Evolutionary conservation across 768 basidiomycete species (phyloP).

Genomic region (Lentinula detonsa): DNA sequence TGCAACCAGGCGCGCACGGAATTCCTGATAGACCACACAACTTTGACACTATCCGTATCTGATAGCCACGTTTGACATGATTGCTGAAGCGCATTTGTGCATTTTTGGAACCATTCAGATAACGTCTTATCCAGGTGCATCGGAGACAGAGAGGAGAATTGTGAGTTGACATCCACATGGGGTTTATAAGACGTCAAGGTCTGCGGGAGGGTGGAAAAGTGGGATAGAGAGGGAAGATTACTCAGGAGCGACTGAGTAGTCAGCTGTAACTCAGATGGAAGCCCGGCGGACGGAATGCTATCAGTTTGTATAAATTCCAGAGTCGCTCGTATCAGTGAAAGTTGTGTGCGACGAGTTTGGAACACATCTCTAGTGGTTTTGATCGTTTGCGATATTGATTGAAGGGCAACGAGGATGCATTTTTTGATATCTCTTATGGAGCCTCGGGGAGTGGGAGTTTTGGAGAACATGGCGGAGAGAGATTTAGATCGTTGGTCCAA

Average conservation of each 20-base stretch:
- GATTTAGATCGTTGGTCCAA: slow-evolving; percentile 66
- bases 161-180: slow-evolving; percentile 67
- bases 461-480: slow-evolving; percentile 38
- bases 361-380: slow-evolving; percentile 54
- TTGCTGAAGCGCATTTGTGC: slow-evolving; percentile 35
- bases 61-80: slow-evolving; percentile 53
- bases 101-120: slow-evolving; percentile 58
- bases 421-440: slow-evolving; percentile 48
- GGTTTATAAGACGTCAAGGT: slow-evolving; percentile 77
- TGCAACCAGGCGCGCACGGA: slow-evolving; percentile 42
- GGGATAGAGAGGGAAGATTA: slow-evolving; percentile 75
- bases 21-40: slow-evolving; percentile 66
- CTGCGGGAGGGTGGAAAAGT: slow-evolving; percentile 70
- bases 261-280: slow-evolving; percentile 51
- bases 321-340: slow-evolving; percentile 50
- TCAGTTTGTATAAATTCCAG: slow-evolving; percentile 61
- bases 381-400: slow-evolving; percentile 54
- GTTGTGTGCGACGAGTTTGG: slow-evolving; percentile 23
- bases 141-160: slow-evolving; percentile 45
- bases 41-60: slow-evolving; percentile 51
- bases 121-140: slow-evolving; percentile 40
- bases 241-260: slow-evolving; percentile 64
- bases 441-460: slow-evolving; percentile 15
- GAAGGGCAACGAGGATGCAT: slow-evolving; percentile 43
- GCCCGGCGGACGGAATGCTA: slow-evolving; percentile 18